Evolutionary conservation across 192 early-diverging fungal genomes (phyloP), one percentile per base, ranked within the genome.

Genomic region (Podila clonocystis): DNA sequence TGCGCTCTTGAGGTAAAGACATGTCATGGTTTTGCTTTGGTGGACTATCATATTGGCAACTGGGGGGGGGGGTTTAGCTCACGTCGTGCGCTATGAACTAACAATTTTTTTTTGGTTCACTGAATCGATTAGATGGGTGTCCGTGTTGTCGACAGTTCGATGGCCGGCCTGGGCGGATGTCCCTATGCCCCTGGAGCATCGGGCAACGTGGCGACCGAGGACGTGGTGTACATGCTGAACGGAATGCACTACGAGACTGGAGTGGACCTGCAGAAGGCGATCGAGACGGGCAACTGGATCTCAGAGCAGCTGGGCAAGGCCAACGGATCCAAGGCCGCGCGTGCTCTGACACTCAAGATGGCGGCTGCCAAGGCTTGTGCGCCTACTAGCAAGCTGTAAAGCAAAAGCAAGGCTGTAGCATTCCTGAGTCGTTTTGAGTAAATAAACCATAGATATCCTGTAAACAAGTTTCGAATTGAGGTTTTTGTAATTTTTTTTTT

Each of bases 201-300:
- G 17, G 98, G 98, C 22, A 99, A 99, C 82, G 98, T 99, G 1
- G 93, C 95, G 8, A 97, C 97, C 0, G 98, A 99, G 83, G 96
- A 98, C 74, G 96, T 99, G 3, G 92, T 97, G 3, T 97, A 98
- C 73, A 92, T 96, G 89, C 88, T 99, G 13, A 80, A 96, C 13
- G 95, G 95, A 33, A 84, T 94, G 77, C 95, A 95, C 0, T 94
- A 93, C 71, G 74, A 88, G 28, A 97, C 98, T 0, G 93, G 93
- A 7, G 88, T 96, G 12, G 86, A 97, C 83, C 82, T 99, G 61
- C 58, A 85, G 28, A 86, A 89, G 73, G 87, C 96, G 29, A 89
- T 94, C 29, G 72, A 82, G 26, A 87, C 92, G 68, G 98, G 98
- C n/a, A 78, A 94, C 78, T 97, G 90, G 89, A 99, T 99, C 68